Evolutionary conservation across 257 asterid genomes (phyloP), one percentile per base, ranked within the genome.

Genomic region (Gentiana macrophylla): DNA sequence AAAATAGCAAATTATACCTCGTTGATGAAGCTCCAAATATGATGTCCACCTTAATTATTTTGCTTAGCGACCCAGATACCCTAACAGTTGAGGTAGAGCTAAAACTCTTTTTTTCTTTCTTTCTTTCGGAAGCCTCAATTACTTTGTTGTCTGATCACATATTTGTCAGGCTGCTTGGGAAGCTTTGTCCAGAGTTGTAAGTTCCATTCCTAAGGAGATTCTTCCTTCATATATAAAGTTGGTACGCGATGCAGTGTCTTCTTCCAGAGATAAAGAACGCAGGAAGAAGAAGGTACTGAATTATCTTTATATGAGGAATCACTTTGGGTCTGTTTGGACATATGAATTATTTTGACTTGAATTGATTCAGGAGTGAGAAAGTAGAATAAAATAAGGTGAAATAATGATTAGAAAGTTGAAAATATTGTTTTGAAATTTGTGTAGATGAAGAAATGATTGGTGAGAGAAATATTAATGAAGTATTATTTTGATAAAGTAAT

Each of bases 171-270:
- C 64, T 70, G 82, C 97, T 48, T 92, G 97, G 98, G 95, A 92
- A 83, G 97, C 97, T 11, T 69, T 92, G 68, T 75, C 91, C 53
- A 88, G 86, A 73, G 98, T 92, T 68, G 75, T 80, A 50, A 72
- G 78, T 62, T 83, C 97, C 41, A 79, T 85, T 68, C 97, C 97
- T 50, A 88, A 88, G 74, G 98, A 92, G 76, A 80, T 77, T 70
- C 94, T 83, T 61, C 93, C 98, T 63, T 83, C 96, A 38, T 77
- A 88, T 68, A 78, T 92, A 77, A 88, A 92, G 73, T 77, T 92
- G 64, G 98, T 88, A 35, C 97, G 98, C 37, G 98, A 88, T 79
- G 97, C 97, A n/a, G 86, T 92, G 61, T 92, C 98, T 56, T 85
- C 98, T 44, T 79, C 98, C 55, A 73, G 94, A 73, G 97, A 92